Percentiles rank a stretch among this genome's conserved stretches.
phyloP scores from a whole-genome alignment of 2,329 filamentous ascomycete genomes.

The Cryphonectria radicalis region DNA sequence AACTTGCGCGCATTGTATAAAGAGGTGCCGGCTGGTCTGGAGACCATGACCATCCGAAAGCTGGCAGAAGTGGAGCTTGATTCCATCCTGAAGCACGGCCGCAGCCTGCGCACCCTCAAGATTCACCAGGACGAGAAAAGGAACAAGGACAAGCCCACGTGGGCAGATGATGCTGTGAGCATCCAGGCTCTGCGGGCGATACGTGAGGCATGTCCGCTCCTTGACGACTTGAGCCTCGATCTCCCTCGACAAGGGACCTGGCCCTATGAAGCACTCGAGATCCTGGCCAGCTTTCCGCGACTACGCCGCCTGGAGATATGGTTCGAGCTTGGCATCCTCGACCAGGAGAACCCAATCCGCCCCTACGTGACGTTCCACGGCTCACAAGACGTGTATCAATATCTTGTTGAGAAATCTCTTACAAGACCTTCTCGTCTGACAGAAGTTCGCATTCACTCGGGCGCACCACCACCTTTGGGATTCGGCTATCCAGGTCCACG shows the following conservation, averaged over 20 bases:
- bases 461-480: background rate
- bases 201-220: background rate
- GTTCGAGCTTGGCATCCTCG: background rate
- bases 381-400: background rate
- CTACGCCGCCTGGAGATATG: conserved; percentile 8
- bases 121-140: background rate
- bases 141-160: background rate
- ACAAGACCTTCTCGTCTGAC: background rate
- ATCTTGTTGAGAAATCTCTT: background rate
- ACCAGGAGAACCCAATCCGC: background rate
- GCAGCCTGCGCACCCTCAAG: background rate
- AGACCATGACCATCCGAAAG: background rate
- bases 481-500: no score
- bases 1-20: background rate
- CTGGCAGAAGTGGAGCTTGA: background rate
- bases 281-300: conserved; percentile 6
- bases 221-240: background rate
- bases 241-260: background rate
- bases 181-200: background rate
- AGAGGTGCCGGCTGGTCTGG: background rate
- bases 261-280: background rate
- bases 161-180: background rate
- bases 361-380: background rate
- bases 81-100: background rate
- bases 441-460: conserved; percentile 2